These are phyloP conservation scores for Fusarium succisae DNA, from an alignment of 2,329 filamentous ascomycete genomes.

Conservation along the genomic window DNA sequence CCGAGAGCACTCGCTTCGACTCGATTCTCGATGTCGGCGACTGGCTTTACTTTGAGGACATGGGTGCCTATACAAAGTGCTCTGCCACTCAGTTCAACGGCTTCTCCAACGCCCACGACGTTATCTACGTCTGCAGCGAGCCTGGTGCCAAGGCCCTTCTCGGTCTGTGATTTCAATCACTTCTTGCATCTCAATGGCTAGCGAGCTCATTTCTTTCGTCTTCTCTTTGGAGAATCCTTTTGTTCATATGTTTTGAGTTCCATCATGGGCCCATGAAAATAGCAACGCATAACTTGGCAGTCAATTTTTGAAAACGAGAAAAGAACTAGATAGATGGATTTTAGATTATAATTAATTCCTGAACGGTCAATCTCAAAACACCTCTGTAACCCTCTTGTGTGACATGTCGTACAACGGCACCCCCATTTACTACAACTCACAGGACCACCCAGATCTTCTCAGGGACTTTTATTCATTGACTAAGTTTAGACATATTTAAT, in stretches of 20 bases:
- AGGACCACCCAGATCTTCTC: neutral
- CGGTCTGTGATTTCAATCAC: conserved; percentile 22
- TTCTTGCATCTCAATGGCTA: neutral
- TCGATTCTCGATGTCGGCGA: conserved; percentile 89
- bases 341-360: neutral
- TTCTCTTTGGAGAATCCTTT: conserved; percentile 21
- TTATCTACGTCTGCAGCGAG: conserved; percentile 96
- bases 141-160: conserved; percentile 82
- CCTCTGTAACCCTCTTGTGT: neutral
- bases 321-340: conserved; percentile 17
- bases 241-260: conserved; percentile 17
- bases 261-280: neutral
- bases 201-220: conserved; percentile 31
- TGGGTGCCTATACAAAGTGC: conserved; percentile 99
- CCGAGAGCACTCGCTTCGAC: conserved; percentile 79
- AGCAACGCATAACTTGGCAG: neutral
- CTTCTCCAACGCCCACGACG: conserved; percentile 90
- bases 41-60: conserved; percentile 98
- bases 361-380: neutral
- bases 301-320: neutral
- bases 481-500: neutral
- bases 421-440: neutral
- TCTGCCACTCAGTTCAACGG: conserved; percentile 98
- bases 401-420: neutral
- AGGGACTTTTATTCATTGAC: neutral